phyloP scores from a whole-genome alignment of 495 filamentous ascomycete genomes.

The Penicillium tannophilum region DNA sequence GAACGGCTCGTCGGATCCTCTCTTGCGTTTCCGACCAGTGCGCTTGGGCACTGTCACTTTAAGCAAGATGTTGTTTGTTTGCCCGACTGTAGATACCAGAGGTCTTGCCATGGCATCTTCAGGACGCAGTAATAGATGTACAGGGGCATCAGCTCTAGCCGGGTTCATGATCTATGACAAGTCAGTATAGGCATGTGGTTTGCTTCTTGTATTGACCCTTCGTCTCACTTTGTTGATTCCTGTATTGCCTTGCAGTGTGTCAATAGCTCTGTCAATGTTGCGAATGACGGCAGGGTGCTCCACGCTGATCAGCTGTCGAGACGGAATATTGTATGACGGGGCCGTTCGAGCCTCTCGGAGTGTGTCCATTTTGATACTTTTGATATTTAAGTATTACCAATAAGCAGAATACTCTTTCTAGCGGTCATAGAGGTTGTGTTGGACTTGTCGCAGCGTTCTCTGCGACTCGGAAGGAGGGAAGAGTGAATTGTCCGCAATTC shows the following conservation, averaged over 20 bases:
- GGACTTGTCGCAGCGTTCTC: neutral
- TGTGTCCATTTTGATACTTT: slow-evolving; percentile 20
- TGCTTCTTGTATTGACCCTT: too few relatives aligned
- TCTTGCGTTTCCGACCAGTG: slow-evolving; percentile 81
- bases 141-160: slow-evolving; percentile 42
- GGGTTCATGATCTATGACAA: slow-evolving; percentile 44
- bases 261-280: slow-evolving; percentile 79
- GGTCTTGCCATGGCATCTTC: slow-evolving; percentile 77
- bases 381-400: neutral
- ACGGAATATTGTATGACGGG: slow-evolving; percentile 62
- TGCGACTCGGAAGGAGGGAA: neutral
- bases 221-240: slow-evolving; percentile 65
- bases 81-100: slow-evolving; percentile 66
- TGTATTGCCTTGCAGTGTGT: slow-evolving; percentile 69
- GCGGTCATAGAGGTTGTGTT: neutral
- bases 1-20: slow-evolving; percentile 70
- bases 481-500: neutral
- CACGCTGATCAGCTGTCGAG: slow-evolving; percentile 67
- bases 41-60: slow-evolving; percentile 85
- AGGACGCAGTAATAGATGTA: slow-evolving; percentile 66
- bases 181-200: slow-evolving; percentile 13
- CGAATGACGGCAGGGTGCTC: slow-evolving; percentile 87
- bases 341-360: slow-evolving; percentile 38
- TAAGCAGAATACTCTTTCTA: neutral
- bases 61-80: slow-evolving; percentile 79